phyloP scores from a whole-genome alignment of 768 basidiomycete species.

The Tephrocybe sp. region DNA sequence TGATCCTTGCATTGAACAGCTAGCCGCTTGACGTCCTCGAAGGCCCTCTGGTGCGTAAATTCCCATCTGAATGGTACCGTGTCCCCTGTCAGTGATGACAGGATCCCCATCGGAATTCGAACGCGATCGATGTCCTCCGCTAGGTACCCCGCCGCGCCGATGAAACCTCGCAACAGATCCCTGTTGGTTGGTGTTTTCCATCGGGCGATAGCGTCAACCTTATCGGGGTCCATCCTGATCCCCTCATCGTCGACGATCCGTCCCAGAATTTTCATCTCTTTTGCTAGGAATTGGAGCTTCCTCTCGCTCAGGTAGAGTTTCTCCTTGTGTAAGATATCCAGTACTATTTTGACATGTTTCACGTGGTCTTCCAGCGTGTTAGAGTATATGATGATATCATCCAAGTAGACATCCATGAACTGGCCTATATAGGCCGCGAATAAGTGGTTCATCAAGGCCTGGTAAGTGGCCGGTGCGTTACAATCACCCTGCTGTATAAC shows the following conservation, averaged over 20 bases:
- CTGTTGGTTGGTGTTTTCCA: not conserved
- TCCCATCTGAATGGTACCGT: not conserved
- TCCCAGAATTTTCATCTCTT: not conserved
- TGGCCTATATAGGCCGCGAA: conserved; percentile 28
- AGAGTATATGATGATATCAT: not conserved
- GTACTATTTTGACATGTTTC: not conserved
- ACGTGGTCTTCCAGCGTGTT: not conserved
- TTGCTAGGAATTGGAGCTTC: not conserved
- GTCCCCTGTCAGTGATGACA: not conserved
- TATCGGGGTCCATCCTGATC: not conserved
- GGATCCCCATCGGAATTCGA: not conserved
- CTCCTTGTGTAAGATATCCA: not conserved
- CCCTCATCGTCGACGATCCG: not conserved
- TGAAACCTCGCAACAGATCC: not conserved
- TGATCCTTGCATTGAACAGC: not conserved
- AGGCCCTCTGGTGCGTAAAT: not conserved
- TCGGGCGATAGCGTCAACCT: not conserved
- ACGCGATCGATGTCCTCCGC: not conserved
- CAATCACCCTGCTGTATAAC: conserved; percentile 23
- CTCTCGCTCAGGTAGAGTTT: not conserved
- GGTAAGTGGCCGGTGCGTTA: conserved; percentile 27
- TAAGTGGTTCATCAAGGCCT: conserved; percentile 31
- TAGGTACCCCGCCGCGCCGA: not conserved
- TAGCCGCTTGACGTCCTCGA: not conserved
- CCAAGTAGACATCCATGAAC: not conserved